Evolutionary conservation across 148 eudicot genomes (phyloP).

Genomic region (Agrostemma githago): DNA sequence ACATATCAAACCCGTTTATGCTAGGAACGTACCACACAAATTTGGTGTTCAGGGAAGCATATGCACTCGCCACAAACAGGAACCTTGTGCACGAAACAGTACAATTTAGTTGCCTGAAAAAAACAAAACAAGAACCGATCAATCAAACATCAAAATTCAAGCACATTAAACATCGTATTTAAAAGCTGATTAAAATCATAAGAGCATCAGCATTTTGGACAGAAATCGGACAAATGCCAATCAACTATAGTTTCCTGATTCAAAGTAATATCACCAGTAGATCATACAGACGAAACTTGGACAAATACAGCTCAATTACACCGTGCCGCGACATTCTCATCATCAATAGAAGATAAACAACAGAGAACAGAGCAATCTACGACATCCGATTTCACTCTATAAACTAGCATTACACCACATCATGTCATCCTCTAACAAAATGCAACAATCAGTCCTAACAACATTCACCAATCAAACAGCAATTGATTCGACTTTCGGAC

Average conservation of each 20-base stretch:
- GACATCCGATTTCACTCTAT: constrained; percentile 1
- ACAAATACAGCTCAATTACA: background rate
- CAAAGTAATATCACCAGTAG: too few relatives aligned
- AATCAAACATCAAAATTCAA: too few relatives aligned
- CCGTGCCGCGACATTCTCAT: background rate
- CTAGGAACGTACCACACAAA: constrained; percentile 75
- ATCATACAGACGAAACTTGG: background rate
- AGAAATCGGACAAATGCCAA: background rate
- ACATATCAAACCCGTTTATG: background rate
- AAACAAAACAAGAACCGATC: background rate
- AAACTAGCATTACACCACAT: background rate
- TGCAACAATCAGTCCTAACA: background rate
- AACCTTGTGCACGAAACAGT: constrained; percentile 97
- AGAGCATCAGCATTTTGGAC: constrained; percentile 1
- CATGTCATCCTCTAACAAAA: background rate
- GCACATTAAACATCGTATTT: too few relatives aligned
- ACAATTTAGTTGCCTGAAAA: constrained; percentile 89
- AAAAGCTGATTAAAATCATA: background rate
- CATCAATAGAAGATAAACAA: background rate
- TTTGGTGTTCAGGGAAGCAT: constrained; percentile 95
- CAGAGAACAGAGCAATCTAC: background rate
- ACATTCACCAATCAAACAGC: background rate
- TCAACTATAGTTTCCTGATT: background rate
- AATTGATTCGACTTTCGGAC: background rate
- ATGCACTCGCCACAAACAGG: constrained; percentile 99